Conservation (phyloP, 345 rosid species). For the Melastoma malabathricum region DNA sequence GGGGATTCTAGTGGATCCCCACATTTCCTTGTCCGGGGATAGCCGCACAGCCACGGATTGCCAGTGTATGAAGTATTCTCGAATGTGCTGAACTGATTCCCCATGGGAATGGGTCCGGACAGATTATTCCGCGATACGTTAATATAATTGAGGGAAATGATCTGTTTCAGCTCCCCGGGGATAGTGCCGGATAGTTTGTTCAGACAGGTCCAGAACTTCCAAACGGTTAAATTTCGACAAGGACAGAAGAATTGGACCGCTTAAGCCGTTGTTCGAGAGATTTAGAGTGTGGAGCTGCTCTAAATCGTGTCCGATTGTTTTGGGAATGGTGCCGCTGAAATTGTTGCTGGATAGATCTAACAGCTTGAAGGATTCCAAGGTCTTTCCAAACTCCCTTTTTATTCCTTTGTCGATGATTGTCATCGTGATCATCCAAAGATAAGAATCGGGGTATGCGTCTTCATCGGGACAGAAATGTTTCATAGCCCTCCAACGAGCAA, state of each 20-base stretch:
- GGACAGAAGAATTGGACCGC: slow-evolving; percentile 3
- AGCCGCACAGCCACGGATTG: slow-evolving; percentile 5
- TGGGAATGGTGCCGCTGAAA: slow-evolving; percentile 2
- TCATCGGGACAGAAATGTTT: background rate
- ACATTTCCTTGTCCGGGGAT: slow-evolving; percentile 7
- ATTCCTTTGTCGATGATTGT: slow-evolving; percentile 3
- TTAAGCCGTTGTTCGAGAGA: slow-evolving; percentile 1
- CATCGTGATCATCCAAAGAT: background rate
- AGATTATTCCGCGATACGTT: slow-evolving; percentile 6
- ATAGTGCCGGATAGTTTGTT: slow-evolving; percentile 5
- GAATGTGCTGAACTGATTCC: slow-evolving; percentile 8
- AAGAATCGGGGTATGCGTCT: background rate
- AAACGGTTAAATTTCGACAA: background rate
- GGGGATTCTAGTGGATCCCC: background rate
- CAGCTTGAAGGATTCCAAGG: slow-evolving; percentile 2
- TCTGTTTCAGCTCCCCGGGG: slow-evolving; percentile 7
- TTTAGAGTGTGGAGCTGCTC: slow-evolving; percentile 3
- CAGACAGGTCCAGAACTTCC: slow-evolving; percentile 9
- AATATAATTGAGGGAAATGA: slow-evolving; percentile 1
- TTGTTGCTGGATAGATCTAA: slow-evolving; percentile 7
- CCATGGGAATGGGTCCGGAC: slow-evolving; percentile 7
- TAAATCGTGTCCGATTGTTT: background rate
- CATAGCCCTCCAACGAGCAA: slow-evolving; percentile 7
- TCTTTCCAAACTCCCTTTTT: slow-evolving; percentile 2
- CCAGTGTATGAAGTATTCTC: slow-evolving; percentile 1